A percentile compares a stretch with the other conserved stretches of the same genome.
Conservation (phyloP, 441 rosid genomes). For the Populus trichocarpa region DNA sequence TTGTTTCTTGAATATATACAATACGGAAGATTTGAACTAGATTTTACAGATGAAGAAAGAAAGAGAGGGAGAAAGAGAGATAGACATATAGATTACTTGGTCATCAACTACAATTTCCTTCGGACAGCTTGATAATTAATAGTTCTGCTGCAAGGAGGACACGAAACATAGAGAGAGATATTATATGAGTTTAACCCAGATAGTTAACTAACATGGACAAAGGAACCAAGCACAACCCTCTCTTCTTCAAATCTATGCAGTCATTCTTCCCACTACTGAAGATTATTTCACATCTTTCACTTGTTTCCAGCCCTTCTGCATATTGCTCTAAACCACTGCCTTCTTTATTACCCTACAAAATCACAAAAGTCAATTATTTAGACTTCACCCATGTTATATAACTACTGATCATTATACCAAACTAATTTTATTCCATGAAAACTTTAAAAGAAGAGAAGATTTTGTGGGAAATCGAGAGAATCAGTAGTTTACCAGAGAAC, state of each 20-base stretch:
- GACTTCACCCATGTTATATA: background rate
- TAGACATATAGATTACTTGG: background rate
- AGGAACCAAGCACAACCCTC: slow-evolving; percentile 78
- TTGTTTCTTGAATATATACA: slow-evolving; percentile 14
- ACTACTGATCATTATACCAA: background rate
- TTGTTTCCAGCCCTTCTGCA: slow-evolving; percentile 21
- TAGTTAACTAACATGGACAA: slow-evolving; percentile 65
- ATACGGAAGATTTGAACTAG: background rate
- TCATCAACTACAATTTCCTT: background rate
- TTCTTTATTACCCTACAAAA: slow-evolving; percentile 35
- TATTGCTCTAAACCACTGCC: slow-evolving; percentile 26
- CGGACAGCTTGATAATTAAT: background rate
- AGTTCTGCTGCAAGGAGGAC: background rate
- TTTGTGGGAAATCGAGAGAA: background rate
- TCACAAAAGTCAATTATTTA: background rate
- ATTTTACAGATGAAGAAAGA: background rate
- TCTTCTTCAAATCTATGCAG: slow-evolving; percentile 51
- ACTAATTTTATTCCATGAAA: background rate
- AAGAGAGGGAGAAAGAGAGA: background rate
- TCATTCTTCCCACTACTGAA: slow-evolving; percentile 29
- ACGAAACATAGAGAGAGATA: background rate
- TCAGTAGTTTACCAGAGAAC: slow-evolving; percentile 40
- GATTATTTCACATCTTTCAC: slow-evolving; percentile 30
- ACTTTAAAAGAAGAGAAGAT: too few relatives aligned
- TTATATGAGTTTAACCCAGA: slow-evolving; percentile 35